Evolutionary conservation across 495 filamentous ascomycete genomes (phyloP).

Genomic region (Recurvomyces mirabilis): DNA sequence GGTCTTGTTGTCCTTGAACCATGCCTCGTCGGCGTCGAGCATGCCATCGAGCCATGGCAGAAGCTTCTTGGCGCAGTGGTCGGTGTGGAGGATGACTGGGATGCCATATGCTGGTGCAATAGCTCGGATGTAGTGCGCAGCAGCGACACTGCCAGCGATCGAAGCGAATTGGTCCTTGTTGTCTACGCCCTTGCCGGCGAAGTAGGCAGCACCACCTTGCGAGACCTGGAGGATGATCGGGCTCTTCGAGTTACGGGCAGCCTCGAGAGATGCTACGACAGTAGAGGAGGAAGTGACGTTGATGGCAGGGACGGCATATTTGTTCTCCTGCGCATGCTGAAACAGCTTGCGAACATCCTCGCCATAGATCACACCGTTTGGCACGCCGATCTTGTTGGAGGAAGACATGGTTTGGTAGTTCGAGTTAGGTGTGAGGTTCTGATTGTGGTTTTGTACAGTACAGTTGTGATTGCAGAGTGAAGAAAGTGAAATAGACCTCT

Average conservation of each 20-base stretch:
- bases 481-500: too few relatives aligned
- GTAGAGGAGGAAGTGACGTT: constrained; percentile 92
- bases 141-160: constrained; percentile 76
- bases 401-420: too few relatives aligned
- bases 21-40: constrained; percentile 79
- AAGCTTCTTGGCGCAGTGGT: constrained; percentile 42
- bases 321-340: constrained; percentile 70
- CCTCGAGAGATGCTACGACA: constrained; percentile 79
- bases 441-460: too few relatives aligned
- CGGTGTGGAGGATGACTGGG: constrained; percentile 84
- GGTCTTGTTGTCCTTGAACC: constrained; percentile 84
- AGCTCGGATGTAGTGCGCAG: constrained; percentile 84
- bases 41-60: constrained; percentile 83
- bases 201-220: constrained; percentile 90
- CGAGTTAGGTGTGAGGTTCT: too few relatives aligned
- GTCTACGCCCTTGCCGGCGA: constrained; percentile 83
- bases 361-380: background rate
- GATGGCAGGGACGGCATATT: constrained; percentile 86
- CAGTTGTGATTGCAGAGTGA: too few relatives aligned
- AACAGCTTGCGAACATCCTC: constrained; percentile 43
- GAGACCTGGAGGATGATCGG: constrained; percentile 86
- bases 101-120: constrained; percentile 80
- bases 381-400: too few relatives aligned
- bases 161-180: constrained; percentile 81
- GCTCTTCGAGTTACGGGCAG: constrained; percentile 75